Evolutionary conservation across 805 yeast species (phyloP).

Genomic region (Yamadazyma philogaea): DNA sequence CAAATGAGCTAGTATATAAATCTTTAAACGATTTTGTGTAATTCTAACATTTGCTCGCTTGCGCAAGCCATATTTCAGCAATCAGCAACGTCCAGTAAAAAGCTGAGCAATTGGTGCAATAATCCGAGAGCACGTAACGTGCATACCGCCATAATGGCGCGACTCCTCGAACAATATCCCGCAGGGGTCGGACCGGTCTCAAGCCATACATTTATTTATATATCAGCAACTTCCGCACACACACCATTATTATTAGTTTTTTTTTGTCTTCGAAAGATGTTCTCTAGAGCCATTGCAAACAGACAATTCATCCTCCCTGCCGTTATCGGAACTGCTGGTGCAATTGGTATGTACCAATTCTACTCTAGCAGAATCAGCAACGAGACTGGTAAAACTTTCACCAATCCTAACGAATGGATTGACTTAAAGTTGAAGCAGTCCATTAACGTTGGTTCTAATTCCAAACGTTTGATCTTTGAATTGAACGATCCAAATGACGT

Average conservation of each 20-base stretch:
- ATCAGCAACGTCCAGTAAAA: neutral
- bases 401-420: constrained; percentile 66
- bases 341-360: constrained; percentile 32
- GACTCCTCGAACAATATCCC: neutral
- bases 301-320: constrained; percentile 28
- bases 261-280: too few species aligned
- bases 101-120: neutral
- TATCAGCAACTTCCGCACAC: too few species aligned
- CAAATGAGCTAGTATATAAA: too few species aligned
- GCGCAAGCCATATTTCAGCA: constrained; percentile 1
- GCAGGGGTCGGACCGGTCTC: too few species aligned
- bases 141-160: constrained; percentile 10
- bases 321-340: constrained; percentile 28
- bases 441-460: constrained; percentile 53
- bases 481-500: constrained; percentile 63
- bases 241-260: too few species aligned
- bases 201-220: too few species aligned
- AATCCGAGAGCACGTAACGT: neutral
- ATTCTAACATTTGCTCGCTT: neutral
- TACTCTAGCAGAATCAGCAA: constrained; percentile 26
- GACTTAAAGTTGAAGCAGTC: constrained; percentile 57
- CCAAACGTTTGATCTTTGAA: constrained; percentile 68
- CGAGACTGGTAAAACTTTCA: constrained; percentile 48
- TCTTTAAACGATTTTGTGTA: neutral
- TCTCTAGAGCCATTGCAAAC: constrained; percentile 21